These are phyloP conservation scores for Tylopilus vinaceipallidus DNA, from an alignment of 768 basidiomycete species.

Conservation along the genomic window DNA sequence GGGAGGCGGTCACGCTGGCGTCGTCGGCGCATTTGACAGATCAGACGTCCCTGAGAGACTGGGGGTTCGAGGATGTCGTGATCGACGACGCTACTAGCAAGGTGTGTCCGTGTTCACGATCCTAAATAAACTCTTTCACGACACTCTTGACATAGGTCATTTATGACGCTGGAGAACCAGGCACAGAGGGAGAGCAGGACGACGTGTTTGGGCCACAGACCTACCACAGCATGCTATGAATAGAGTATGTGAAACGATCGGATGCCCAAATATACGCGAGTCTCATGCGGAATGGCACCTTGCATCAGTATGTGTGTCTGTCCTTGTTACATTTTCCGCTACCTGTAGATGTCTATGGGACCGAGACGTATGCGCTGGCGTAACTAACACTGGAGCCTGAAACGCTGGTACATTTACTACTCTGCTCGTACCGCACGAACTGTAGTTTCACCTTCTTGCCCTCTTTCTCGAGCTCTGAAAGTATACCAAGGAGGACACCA, in stretches of 20 bases:
- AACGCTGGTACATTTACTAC: slow-evolving; percentile 65
- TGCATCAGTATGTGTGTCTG: too few relatives aligned
- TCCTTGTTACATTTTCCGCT: too few relatives aligned
- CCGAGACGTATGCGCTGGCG: slow-evolving; percentile 80
- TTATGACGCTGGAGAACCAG: slow-evolving; percentile 67
- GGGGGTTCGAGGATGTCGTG: slow-evolving; percentile 79
- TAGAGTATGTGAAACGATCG: not conserved
- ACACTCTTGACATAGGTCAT: slow-evolving; percentile 50
- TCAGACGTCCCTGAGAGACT: slow-evolving; percentile 61
- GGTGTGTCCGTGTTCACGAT: slow-evolving; percentile 38
- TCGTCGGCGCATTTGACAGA: slow-evolving; percentile 55
- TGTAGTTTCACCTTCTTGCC: slow-evolving; percentile 42
- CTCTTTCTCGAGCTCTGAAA: slow-evolving; percentile 54
- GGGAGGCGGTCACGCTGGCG: slow-evolving; percentile 48
- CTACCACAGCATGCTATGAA: slow-evolving; percentile 19
- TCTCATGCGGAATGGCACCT: not conserved
- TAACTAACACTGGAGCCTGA: slow-evolving; percentile 94
- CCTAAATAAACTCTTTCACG: not conserved
- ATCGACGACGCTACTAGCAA: slow-evolving; percentile 49
- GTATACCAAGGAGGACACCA: slow-evolving; percentile 81
- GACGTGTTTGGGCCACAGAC: slow-evolving; percentile 55
- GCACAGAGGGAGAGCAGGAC: slow-evolving; percentile 58
- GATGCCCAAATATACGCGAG: not conserved
- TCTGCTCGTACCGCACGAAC: slow-evolving; percentile 95
- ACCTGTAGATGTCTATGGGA: slow-evolving; percentile 31